Conservation (phyloP, 768 basidiomycete genomes). For the Dentipellis sp. region DNA sequence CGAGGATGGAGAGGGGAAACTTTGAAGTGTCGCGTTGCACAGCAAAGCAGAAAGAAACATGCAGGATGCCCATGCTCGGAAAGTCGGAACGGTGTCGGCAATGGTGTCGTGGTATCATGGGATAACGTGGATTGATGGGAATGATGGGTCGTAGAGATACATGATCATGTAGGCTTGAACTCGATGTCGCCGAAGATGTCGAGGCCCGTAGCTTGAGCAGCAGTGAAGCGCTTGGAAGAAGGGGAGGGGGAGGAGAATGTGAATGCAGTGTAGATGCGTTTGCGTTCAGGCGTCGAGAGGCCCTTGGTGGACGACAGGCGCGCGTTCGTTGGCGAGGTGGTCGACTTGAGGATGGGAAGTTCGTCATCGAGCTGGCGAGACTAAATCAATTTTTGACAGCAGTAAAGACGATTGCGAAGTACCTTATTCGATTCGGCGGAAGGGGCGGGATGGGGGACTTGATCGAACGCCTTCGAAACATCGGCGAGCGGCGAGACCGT, state of each 20-base stretch:
- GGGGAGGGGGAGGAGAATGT: slow-evolving; percentile 73
- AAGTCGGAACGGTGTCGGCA: neutral
- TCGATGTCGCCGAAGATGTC: slow-evolving; percentile 15
- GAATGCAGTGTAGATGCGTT: slow-evolving; percentile 63
- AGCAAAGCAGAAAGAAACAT: neutral
- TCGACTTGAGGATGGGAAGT: slow-evolving; percentile 5
- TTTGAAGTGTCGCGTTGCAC: neutral
- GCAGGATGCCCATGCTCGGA: neutral
- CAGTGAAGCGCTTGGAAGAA: slow-evolving; percentile 40
- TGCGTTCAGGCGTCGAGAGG: slow-evolving; percentile 69
- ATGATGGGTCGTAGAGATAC: slow-evolving; percentile 3
- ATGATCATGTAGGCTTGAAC: slow-evolving; percentile 8
- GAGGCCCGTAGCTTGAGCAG: slow-evolving; percentile 13
- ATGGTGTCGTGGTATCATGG: slow-evolving; percentile 1
- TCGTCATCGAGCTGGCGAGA: slow-evolving; percentile 3
- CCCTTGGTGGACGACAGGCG: neutral
- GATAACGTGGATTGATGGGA: neutral
- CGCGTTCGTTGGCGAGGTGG: slow-evolving; percentile 4
- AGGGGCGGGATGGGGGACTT: slow-evolving; percentile 6
- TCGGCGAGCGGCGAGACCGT: slow-evolving; percentile 75
- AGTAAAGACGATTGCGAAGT: neutral
- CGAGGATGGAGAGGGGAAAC: neutral
- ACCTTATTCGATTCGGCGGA: neutral
- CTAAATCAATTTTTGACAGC: neutral
- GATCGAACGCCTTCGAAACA: slow-evolving; percentile 59